Percentiles rank a stretch among this genome's conserved stretches.
phyloP scores from a whole-genome alignment of 345 rosid species.

The Cardamine chenopodiifolia region DNA sequence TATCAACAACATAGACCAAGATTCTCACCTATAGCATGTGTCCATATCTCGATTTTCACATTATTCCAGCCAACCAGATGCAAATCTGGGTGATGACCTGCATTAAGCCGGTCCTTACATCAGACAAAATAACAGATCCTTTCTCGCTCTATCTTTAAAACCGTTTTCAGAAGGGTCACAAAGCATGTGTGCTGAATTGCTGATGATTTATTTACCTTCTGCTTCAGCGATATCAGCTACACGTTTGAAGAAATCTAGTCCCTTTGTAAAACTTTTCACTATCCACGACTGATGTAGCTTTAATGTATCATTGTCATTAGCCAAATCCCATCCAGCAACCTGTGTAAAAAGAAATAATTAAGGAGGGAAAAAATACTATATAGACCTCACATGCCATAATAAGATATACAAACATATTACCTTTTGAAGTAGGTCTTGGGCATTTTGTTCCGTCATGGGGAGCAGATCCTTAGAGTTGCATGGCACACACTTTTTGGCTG shows the following conservation, averaged over 20 bases:
- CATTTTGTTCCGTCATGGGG: slow-evolving; percentile 82
- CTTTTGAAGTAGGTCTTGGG: slow-evolving; percentile 57
- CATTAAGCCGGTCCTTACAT: slow-evolving; percentile 31
- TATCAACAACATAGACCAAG: slow-evolving; percentile 4
- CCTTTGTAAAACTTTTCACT: slow-evolving; percentile 80
- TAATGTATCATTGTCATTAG: slow-evolving; percentile 63
- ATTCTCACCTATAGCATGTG: slow-evolving; percentile 86
- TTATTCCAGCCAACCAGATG: slow-evolving; percentile 99
- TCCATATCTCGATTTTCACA: slow-evolving; percentile 88
- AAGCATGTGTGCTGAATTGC: not conserved
- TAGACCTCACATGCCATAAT: not conserved
- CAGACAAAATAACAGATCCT: slow-evolving; percentile 1
- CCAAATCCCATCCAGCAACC: slow-evolving; percentile 85
- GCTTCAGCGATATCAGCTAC: slow-evolving; percentile 83
- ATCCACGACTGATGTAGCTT: slow-evolving; percentile 75
- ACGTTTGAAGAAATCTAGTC: slow-evolving; percentile 76
- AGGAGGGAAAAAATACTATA: not conserved
- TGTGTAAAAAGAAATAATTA: slow-evolving; percentile 22
- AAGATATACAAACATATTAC: slow-evolving; percentile 44
- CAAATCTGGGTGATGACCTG: slow-evolving; percentile 98
- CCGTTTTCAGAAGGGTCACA: not conserved
- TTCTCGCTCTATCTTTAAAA: not conserved
- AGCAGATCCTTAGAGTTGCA: slow-evolving; percentile 78
- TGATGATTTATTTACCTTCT: slow-evolving; percentile 55
- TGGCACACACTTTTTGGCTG: slow-evolving; percentile 81